Evolutionary conservation across 2,329 filamentous ascomycete genomes (phyloP).

Genomic region (Aureobasidium melanogenum): DNA sequence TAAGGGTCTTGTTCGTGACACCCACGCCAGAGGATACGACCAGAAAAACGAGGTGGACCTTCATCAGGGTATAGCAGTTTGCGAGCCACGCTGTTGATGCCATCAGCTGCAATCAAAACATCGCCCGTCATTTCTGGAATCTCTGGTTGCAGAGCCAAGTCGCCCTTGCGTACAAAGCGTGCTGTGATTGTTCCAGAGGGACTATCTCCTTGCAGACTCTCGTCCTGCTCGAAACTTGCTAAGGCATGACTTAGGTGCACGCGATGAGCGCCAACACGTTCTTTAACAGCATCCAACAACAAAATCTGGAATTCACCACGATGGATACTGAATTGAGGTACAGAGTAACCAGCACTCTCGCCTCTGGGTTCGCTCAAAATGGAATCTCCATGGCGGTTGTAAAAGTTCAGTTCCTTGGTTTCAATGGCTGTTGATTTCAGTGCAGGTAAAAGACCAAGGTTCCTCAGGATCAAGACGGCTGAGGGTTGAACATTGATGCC

Average conservation of each 20-base stretch:
- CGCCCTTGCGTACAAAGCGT: constrained; percentile 25
- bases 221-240: constrained; percentile 27
- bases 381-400: constrained; percentile 35
- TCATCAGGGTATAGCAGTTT: constrained; percentile 35
- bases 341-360: constrained; percentile 31
- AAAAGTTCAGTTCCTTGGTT: constrained; percentile 37
- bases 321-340: constrained; percentile 39
- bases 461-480: constrained; percentile 36
- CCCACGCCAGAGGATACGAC: constrained; percentile 39
- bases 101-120: constrained; percentile 35
- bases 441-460: constrained; percentile 34
- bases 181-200: constrained; percentile 27
- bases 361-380: constrained; percentile 37
- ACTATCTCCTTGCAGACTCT: not conserved
- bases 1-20: constrained; percentile 34
- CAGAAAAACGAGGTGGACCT: constrained; percentile 37
- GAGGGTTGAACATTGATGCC: constrained; percentile 41
- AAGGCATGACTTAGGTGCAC: constrained; percentile 34
- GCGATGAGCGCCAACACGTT: constrained; percentile 30
- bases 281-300: constrained; percentile 33
- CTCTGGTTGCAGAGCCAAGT: constrained; percentile 19
- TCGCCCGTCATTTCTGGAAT: constrained; percentile 26
- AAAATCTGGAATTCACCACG: constrained; percentile 39
- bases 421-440: constrained; percentile 33
- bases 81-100: constrained; percentile 37